Evolutionary conservation across 768 basidiomycete species (phyloP), one percentile per base, ranked within the genome.

Genomic region (Suillus spraguei): DNA sequence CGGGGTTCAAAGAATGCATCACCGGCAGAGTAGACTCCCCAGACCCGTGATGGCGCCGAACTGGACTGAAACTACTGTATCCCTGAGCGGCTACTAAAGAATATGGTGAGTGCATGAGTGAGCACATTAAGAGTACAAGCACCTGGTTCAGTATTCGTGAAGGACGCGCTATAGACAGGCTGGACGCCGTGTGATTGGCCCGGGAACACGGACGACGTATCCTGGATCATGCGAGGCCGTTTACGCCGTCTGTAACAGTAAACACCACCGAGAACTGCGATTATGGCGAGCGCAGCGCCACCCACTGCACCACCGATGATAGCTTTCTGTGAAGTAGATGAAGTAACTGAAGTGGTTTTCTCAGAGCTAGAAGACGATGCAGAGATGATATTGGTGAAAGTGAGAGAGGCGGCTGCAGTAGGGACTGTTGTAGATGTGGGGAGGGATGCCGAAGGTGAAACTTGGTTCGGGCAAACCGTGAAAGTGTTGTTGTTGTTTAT

Each of bases 401-500:
- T 33, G 50, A 1, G 7, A 22, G 56, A 16, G 14, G 16, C 16
- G 24, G 8, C 8, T 38, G 56, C 11, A 24, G 56, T 59, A 32
- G 11, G 11, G 28, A 24, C 41, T 16, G 36, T 8, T 20, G 59
- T 60, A 8, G 60, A 33, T 39, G 41, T 20, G 6, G 67, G 38
- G 33, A 39, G 36, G 28, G 67, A 39, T n/a, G 47, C 36, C 28
- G 66, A 58, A 20, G 66, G 42, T 24, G 64, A 68, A 28, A 60
- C 53, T 60, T 61, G 60, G 38, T 59, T 56, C 28, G 52, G 38
- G 52, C 73, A 74, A 52, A 70, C 70, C 3, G 70, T 71, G 62
- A 73, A 74, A 0, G 72, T 72, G 55, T 74, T 70, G 65, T 70
- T 68, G 36, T 63, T 63, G 39, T 67, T 64, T 38, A 59, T 64